A percentile compares a stretch with the other conserved stretches of the same genome.
Evolutionary conservation across 2,329 filamentous ascomycete genomes (phyloP).

Genomic region (Rhynchosporium graminicola): DNA sequence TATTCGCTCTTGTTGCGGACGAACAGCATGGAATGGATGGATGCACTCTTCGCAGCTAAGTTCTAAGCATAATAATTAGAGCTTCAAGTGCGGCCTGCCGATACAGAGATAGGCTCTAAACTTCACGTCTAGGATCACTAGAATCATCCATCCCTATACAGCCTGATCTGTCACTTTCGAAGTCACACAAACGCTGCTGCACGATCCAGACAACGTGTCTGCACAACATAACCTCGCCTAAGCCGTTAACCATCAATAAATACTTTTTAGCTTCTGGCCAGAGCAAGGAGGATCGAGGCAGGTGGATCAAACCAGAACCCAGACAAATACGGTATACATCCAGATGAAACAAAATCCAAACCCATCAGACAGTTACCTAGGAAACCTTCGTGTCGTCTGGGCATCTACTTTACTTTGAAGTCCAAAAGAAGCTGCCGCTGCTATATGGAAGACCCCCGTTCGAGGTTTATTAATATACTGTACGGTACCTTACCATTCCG

Average conservation of each 20-base stretch:
- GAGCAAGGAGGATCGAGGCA: conserved; percentile 14
- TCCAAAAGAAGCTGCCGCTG: conserved; percentile 33
- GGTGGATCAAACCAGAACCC: conserved; percentile 13
- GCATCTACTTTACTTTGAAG: conserved; percentile 14
- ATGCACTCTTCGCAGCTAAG: not conserved
- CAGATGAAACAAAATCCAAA: conserved; percentile 25
- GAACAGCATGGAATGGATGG: not conserved
- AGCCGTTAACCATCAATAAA: not conserved
- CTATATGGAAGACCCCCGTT: conserved; percentile 24
- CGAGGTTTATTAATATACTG: conserved; percentile 26
- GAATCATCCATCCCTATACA: not conserved
- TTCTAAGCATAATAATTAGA: no score
- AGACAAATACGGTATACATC: conserved; percentile 13
- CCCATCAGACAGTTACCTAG: conserved; percentile 29
- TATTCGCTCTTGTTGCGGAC: not conserved
- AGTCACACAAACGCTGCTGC: not conserved
- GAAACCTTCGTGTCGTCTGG: conserved; percentile 24
- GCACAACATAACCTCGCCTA: conserved; percentile 8
- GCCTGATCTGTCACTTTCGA: not conserved
- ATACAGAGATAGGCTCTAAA: not conserved
- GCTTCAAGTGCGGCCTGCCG: no score
- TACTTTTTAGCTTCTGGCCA: not conserved
- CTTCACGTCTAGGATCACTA: not conserved
- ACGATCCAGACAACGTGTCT: not conserved
- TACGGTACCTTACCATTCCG: not conserved